Base-by-base conservation (phyloP, 345 rosid genomes). In the Gossypium australe region DNA sequence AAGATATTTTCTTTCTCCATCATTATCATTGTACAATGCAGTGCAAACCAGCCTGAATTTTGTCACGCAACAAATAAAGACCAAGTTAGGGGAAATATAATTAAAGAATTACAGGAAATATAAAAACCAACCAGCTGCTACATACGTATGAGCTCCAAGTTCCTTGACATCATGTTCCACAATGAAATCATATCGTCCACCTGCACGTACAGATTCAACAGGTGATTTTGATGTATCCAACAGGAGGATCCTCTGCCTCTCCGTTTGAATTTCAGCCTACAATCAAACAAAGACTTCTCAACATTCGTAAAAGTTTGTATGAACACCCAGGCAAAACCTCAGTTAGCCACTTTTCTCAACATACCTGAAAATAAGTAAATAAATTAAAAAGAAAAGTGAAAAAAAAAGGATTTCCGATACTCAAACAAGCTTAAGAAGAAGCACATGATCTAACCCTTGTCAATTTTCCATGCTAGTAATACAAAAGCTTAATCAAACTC, bases 131-230 rank as follows among this genome's bases (percentile, higher is more conserved):
- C 3, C 11, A 65, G 7, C 20, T 5, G 9, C 38, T 45, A 76
- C 84, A 27, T 62, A 95, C 98, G 97, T 95, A 83, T 95, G 99
- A 86, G 99, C 93, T 59, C 99, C 99, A 11, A 95, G 97, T 84
- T 93, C 99, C 90, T 95, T 93, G 9, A 95, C 97, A 76, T 95
- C 99, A 75, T 95, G 97, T 69, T 95, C 99, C 16, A 95, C 97
- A 18, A 95, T 91, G 84, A 95, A 95, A 82, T 95, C 98, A 67
- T 95, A 95, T 34, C 94, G 97, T 12, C 97, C 98, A 5, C 90
- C 92, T 0, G 96, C 89, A 20, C 98, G 88, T 62, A 95, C 89
- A 0, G 97, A 81, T 80, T 95, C 98, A 29, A 95, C 98, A 2
- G 99, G 94, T 3, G 89, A 79, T 79, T 92, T 95, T 20, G 99